These are phyloP conservation scores for Inonotus obliquus DNA, from an alignment of 1,284 basidiomycete genomes.

Conservation along the genomic window DNA sequence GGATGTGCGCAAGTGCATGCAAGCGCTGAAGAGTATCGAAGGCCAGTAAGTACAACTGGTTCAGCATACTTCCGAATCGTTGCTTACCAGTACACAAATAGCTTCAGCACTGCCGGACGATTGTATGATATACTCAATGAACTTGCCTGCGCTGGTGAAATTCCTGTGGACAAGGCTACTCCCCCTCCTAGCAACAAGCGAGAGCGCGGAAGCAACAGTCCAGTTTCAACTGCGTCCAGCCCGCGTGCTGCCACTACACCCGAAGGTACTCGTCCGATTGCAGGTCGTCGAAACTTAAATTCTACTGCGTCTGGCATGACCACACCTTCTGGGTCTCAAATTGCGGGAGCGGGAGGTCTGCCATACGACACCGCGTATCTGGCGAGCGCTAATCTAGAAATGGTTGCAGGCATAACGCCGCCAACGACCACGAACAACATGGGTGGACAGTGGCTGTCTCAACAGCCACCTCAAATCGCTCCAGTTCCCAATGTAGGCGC, in stretches of 20 bases:
- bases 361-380: constrained; percentile 15
- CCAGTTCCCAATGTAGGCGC: neutral
- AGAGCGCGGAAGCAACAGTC: constrained; percentile 52
- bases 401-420: constrained; percentile 5
- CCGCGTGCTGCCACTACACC: constrained; percentile 21
- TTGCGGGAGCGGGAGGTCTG: constrained; percentile 8
- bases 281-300: constrained; percentile 23
- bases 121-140: constrained; percentile 62
- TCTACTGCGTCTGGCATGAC: neutral
- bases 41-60: constrained; percentile 32
- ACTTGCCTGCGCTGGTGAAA: constrained; percentile 59
- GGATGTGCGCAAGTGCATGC: constrained; percentile 70
- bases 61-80: neutral
- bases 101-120: constrained; percentile 46
- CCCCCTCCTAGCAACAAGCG: constrained; percentile 49
- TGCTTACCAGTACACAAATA: constrained; percentile 21
- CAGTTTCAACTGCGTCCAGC: constrained; percentile 21
- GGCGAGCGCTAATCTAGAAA: constrained; percentile 7
- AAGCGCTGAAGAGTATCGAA: constrained; percentile 51
- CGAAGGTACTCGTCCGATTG: constrained; percentile 27
- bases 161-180: constrained; percentile 52
- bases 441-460: neutral
- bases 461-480: neutral
- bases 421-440: neutral
- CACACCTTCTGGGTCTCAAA: neutral